Evolutionary conservation across 176 grass and related monocot species (phyloP).

Genomic region (Dactylis glomerata): DNA sequence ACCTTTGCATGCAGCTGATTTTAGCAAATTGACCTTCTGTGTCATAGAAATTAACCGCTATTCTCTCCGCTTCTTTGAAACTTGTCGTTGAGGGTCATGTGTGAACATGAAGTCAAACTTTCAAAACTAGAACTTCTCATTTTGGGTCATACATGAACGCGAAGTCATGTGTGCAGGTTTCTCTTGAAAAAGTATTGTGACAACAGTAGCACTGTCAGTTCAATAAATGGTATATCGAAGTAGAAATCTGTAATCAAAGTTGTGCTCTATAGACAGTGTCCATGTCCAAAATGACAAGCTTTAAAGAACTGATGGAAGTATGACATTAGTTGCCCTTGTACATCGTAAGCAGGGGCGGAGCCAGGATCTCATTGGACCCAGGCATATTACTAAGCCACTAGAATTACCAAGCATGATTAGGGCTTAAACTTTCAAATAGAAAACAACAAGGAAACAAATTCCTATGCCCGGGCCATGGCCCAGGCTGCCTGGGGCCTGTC

Average conservation of each 20-base stretch:
- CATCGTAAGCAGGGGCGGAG: neutral
- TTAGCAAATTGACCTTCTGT: neutral
- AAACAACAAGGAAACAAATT: too few species aligned
- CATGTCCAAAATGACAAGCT: neutral
- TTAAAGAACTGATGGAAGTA: neutral
- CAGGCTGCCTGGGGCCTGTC: too few species aligned
- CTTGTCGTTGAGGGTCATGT: neutral
- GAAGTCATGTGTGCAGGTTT: neutral
- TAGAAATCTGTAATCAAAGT: neutral
- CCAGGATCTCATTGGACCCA: too few species aligned
- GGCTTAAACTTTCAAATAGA: too few species aligned
- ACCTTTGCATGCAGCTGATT: neutral
- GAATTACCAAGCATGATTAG: too few species aligned
- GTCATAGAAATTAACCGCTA: neutral
- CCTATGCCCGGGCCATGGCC: too few species aligned
- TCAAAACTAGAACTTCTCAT: neutral
- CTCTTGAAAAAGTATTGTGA: neutral
- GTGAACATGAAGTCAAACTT: neutral
- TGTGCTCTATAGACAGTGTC: neutral
- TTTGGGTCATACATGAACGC: neutral
- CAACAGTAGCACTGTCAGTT: neutral
- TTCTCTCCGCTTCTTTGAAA: neutral
- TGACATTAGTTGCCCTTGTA: slow-evolving; percentile 11
- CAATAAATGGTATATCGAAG: too few species aligned
- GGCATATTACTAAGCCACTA: too few species aligned